A percentile compares a stretch with the other conserved stretches of the same genome.
phyloP scores from a whole-genome alignment of 768 basidiomycete genomes.

The Stropharia rugosoannulata region DNA sequence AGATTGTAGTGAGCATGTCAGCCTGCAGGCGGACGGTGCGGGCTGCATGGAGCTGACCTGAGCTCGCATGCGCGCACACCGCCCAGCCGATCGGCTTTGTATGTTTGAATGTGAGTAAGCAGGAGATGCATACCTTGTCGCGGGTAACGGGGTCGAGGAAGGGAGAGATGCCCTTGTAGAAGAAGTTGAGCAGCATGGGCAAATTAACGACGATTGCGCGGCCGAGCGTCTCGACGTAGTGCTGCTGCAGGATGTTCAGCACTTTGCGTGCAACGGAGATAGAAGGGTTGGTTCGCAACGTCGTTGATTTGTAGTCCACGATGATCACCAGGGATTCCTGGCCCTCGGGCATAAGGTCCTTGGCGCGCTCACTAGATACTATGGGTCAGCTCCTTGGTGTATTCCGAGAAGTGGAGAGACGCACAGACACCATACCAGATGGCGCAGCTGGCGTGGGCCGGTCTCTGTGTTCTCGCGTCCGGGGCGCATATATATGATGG shows the following conservation, averaged over 20 bases:
- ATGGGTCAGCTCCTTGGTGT: neutral
- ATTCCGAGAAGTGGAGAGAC: conserved; percentile 26
- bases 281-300: conserved; percentile 81
- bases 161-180: conserved; percentile 82
- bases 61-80: too few species aligned
- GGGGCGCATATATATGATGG: conserved; percentile 86
- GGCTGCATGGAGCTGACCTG: neutral
- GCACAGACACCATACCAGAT: conserved; percentile 86
- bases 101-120: neutral
- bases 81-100: too few species aligned
- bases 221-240: conserved; percentile 88
- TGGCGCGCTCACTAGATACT: conserved; percentile 74
- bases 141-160: conserved; percentile 88
- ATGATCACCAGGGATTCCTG: conserved; percentile 83
- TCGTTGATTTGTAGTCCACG: conserved; percentile 84
- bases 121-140: conserved; percentile 61
- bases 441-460: conserved; percentile 74
- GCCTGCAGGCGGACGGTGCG: neutral
- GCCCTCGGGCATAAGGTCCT: conserved; percentile 83
- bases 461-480: conserved; percentile 83
- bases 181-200: conserved; percentile 69
- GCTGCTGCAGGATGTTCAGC: conserved; percentile 79
- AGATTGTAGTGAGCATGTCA: neutral
- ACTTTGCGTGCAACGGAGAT: conserved; percentile 78
- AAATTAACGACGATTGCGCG: conserved; percentile 83